Conservation (phyloP, 148 eudicot genomes). For the Suaeda aralocaspica region DNA sequence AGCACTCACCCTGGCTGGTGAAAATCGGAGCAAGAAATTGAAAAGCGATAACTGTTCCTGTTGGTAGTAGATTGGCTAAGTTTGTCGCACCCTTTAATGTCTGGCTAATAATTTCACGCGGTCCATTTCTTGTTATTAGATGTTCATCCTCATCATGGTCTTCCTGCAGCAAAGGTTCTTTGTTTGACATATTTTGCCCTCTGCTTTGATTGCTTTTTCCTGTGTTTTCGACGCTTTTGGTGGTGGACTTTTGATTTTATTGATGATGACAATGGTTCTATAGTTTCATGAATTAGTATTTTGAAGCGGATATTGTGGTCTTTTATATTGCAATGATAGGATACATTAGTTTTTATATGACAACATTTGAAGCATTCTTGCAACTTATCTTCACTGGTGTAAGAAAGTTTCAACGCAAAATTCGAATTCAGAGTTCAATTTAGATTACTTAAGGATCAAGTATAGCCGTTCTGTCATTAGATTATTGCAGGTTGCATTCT, state of each 20-base stretch:
- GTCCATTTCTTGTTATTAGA: constrained; percentile 37
- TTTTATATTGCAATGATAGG: too few species aligned
- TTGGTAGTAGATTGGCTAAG: constrained; percentile 66
- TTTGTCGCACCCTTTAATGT: constrained; percentile 63
- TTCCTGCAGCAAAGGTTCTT: neutral
- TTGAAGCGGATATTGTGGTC: too few species aligned
- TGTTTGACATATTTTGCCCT: neutral
- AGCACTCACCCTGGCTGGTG: constrained; percentile 59
- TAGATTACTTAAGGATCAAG: too few species aligned
- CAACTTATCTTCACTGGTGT: neutral
- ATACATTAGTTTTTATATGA: too few species aligned
- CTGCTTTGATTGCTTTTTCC: neutral
- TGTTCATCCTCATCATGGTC: constrained; percentile 23
- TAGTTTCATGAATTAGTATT: too few species aligned
- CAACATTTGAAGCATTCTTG: neutral
- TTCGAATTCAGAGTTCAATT: neutral
- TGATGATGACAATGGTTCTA: too few species aligned
- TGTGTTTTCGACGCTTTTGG: too few species aligned
- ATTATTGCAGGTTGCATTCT: too few species aligned
- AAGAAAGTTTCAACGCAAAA: neutral
- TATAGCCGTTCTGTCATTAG: too few species aligned
- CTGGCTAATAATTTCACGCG: constrained; percentile 51
- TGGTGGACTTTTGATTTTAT: too few species aligned
- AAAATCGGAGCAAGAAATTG: constrained; percentile 61
- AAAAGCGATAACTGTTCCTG: constrained; percentile 62